Conservation (phyloP, 2,329 filamentous ascomycete genomes). For the Aspergillus vadensis region DNA sequence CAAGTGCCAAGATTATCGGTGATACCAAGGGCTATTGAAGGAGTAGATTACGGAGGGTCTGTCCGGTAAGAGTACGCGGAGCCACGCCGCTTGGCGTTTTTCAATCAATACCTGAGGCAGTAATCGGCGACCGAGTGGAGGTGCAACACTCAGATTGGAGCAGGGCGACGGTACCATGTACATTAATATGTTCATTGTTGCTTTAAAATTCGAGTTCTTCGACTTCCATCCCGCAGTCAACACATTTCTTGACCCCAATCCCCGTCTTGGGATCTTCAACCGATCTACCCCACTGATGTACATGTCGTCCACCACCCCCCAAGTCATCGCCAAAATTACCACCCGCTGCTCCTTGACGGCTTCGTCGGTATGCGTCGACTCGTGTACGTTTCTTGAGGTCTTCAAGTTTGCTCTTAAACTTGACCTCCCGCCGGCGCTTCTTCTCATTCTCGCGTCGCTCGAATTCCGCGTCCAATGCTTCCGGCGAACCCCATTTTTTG, state of each 20-base stretch:
- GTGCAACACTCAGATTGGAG: too few species aligned
- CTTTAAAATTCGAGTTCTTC: slow-evolving; percentile 64
- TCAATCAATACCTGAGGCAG: too few species aligned
- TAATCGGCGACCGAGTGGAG: too few species aligned
- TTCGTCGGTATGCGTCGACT: slow-evolving; percentile 83
- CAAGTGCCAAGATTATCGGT: too few species aligned
- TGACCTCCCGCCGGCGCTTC: slow-evolving; percentile 83
- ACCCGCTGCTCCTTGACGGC: slow-evolving; percentile 55
- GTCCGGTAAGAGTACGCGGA: too few species aligned
- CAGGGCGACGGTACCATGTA: too few species aligned
- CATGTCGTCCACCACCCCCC: slow-evolving; percentile 69
- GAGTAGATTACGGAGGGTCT: too few species aligned
- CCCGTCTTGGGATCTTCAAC: slow-evolving; percentile 61
- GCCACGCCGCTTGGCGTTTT: too few species aligned
- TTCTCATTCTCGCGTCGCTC: slow-evolving; percentile 75
- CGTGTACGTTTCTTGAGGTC: slow-evolving; percentile 92
- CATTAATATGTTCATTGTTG: too few species aligned
- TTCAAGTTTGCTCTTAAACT: slow-evolving; percentile 84
- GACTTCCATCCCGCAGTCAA: slow-evolving; percentile 68
- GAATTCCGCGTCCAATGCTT: slow-evolving; percentile 86
- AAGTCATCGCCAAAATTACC: slow-evolving; percentile 76
- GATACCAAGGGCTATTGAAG: too few species aligned
- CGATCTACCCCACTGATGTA: slow-evolving; percentile 77
- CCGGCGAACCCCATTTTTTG: slow-evolving; percentile 86
- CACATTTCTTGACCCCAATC: slow-evolving; percentile 69